Base-by-base conservation (phyloP, 202 grass and related monocot species). In the Carex arenaria region DNA sequence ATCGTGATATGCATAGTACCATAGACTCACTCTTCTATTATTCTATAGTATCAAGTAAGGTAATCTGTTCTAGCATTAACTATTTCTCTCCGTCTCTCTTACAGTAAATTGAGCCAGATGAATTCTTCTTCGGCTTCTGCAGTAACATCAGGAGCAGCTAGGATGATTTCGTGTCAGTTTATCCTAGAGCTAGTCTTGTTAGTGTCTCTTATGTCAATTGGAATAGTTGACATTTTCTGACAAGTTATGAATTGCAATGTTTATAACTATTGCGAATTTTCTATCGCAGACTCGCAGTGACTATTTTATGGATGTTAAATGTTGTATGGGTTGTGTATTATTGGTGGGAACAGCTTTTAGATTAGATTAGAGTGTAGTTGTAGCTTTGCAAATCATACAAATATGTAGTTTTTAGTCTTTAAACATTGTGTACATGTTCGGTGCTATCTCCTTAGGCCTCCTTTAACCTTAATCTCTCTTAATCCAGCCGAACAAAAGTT, bases 51-150 rank as follows among this genome's bases (percentile, higher is more conserved):
- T n/a, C 3, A 15, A 18, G 7, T 31, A 0, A 32, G 26, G 51
- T 38, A 59, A 10, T 12, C 51, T 36, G 3, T 57, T 77, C 26
- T 77, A 19, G 19, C 73, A 10, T 36, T 67, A 15, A 40, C 17
- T 51, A 7, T 22, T 42, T 61, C 11, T n/a, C 54, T 2, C n/a
- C 69, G 13, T 28, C 73, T 42, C 45, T 17, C 7, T 7, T 2
- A 56, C 73, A 77, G 73, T 77, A 77, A 77, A 77, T 34, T 57
- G 30, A 20, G 26, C 52, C 30, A 23, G 20, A 77, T 77, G 73
- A 77, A 77, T 38, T 57, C 73, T n/a, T 34, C 73, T n/a, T 34
- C 73, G 7, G 14, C 73, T n/a, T 77, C 73, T 19, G 52, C 28
- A 3, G 49, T 57, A 36, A 3, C 4, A 36, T 34, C 73, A 19